phyloP scores from a whole-genome alignment of 1,284 basidiomycete species.

The Ustilago loliicola region DNA sequence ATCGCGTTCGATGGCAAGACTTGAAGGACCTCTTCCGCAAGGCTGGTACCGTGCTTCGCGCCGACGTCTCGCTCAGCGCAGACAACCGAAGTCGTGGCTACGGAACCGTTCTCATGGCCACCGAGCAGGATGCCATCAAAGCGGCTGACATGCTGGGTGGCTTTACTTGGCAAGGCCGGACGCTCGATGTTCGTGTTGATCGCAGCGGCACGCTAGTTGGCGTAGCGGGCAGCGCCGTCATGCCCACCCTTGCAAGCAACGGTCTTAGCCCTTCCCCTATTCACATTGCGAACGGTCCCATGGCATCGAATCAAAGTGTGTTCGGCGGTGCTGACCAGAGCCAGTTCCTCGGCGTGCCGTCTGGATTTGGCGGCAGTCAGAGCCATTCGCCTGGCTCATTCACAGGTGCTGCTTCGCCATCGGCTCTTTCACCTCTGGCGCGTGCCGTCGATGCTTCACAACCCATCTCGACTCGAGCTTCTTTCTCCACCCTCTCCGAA shows the following conservation, averaged over 20 bases:
- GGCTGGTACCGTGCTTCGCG: slow-evolving; percentile 71
- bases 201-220: slow-evolving; percentile 58
- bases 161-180: slow-evolving; percentile 69
- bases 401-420: slow-evolving; percentile 32
- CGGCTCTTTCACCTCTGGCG: slow-evolving; percentile 15
- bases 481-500: slow-evolving; percentile 29
- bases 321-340: not conserved
- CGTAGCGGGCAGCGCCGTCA: slow-evolving; percentile 42
- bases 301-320: slow-evolving; percentile 8
- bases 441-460: slow-evolving; percentile 18
- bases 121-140: slow-evolving; percentile 69
- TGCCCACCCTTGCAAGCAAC: slow-evolving; percentile 23
- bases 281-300: not conserved
- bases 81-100: slow-evolving; percentile 67
- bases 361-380: slow-evolving; percentile 7
- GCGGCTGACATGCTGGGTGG: slow-evolving; percentile 71
- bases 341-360: slow-evolving; percentile 34
- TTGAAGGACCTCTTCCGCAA: slow-evolving; percentile 71
- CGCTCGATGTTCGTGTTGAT: slow-evolving; percentile 65
- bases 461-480: slow-evolving; percentile 16
- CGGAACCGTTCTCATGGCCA: slow-evolving; percentile 68
- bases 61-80: slow-evolving; percentile 70
- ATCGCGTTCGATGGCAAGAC: slow-evolving; percentile 71
- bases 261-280: not conserved
- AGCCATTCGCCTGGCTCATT: slow-evolving; percentile 12